Evolutionary conservation across 129 eudicot species (phyloP), one percentile per base, ranked within the genome.

Genomic region (Flaveria brownii): DNA sequence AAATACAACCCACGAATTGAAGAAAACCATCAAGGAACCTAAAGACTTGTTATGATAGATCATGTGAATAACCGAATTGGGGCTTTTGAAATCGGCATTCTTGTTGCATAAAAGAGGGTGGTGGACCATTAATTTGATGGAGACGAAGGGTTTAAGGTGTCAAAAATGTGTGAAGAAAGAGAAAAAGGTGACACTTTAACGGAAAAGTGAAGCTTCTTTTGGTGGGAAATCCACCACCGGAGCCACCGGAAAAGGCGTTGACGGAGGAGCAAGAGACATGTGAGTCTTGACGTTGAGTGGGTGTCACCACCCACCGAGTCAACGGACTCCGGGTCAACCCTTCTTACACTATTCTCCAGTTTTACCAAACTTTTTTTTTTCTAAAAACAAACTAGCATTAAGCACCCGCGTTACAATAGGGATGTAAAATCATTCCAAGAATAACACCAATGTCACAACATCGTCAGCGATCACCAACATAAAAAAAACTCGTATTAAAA

Each of bases 261-360:
- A 69, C 62, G 82, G 85, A 70, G 83, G 74, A 65, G 79, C 52
- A 33, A 69, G 74, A 78, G 50, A 61, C 86, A 83, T 79, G 86
- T 78, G 83, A 74, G 59, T 57, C 68, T 74, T 78, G 86, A 74
- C 78, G 77, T 82, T 51, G 71, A 74, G 57, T 45, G n/a, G 68
- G 56, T 4, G 76, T 68, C 73, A 68, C 61, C 80, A 45, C 51
- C 78, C 72, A 72, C 79, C 41, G 41, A 36, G 39, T 59, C 13
- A 57, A 20, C 42, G 16, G 49, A 2, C 13, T 17, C 46, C 69
- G 51, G 76, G 81, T 56, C 68, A 78, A 78, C 47, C 82, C 26
- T 4, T 78, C 82, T 78, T 70, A 61, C 36, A 45, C 76, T 43
- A 28, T 28, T 28, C 30, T 28, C 30, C 4, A 3, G 2, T 28